Evolutionary conservation across 495 filamentous ascomycete genomes (phyloP).

Genomic region (Bacidia rubella): DNA sequence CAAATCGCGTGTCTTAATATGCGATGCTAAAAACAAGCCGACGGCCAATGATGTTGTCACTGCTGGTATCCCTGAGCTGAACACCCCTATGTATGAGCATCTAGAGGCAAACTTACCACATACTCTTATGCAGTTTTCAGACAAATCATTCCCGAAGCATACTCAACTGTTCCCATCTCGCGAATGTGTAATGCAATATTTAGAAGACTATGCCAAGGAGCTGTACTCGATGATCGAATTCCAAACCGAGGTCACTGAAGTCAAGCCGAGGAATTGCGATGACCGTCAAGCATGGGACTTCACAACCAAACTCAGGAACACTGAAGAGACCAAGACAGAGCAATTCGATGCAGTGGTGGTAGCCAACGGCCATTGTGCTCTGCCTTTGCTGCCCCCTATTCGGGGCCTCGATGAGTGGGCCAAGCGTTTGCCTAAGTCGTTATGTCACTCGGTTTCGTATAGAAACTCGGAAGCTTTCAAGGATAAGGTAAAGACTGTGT

Average conservation of each 20-base stretch:
- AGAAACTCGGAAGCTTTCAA: conserved; percentile 43
- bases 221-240: conserved; percentile 39
- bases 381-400: conserved; percentile 56
- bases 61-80: background rate
- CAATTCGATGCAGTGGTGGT: conserved; percentile 61
- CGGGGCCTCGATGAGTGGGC: conserved; percentile 42
- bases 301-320: background rate
- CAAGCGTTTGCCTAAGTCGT: conserved; percentile 40
- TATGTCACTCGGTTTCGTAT: conserved; percentile 72
- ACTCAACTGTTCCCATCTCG: conserved; percentile 58
- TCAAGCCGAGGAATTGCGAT: conserved; percentile 18
- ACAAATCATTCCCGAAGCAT: conserved; percentile 47
- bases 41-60: background rate
- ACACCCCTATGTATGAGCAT: conserved; percentile 54
- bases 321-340: background rate
- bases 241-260: conserved; percentile 39
- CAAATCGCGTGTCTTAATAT: background rate
- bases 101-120: conserved; percentile 80
- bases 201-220: conserved; percentile 32
- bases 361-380: conserved; percentile 64
- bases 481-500: conserved; percentile 24
- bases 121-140: conserved; percentile 65
- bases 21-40: background rate
- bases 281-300: background rate
- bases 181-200: conserved; percentile 45